These are phyloP conservation scores for Inga laurina DNA, from an alignment of 306 rosid species.

Conservation along the genomic window DNA sequence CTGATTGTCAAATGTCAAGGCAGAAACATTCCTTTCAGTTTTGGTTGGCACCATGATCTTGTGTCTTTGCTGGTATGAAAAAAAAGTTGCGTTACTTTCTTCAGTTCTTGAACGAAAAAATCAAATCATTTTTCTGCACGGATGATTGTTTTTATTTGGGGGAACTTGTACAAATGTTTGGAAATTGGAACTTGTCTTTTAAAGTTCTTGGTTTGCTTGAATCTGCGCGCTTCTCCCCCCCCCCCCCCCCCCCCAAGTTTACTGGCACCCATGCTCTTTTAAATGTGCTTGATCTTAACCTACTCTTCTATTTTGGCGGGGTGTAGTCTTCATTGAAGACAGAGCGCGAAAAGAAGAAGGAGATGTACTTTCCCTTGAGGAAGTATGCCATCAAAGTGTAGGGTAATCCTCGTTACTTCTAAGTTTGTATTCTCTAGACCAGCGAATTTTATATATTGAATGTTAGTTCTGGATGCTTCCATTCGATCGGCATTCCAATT, in stretches of 20 bases:
- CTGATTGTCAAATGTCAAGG: background rate
- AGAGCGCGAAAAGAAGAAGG: slow-evolving; percentile 79
- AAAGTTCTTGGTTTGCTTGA: background rate
- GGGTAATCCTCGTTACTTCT: slow-evolving; percentile 28
- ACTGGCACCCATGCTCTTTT: background rate
- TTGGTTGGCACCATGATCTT: background rate
- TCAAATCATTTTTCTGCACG: background rate
- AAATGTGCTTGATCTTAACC: background rate
- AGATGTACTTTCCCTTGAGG: slow-evolving; percentile 74
- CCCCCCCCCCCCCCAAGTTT: background rate
- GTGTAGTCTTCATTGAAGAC: slow-evolving; percentile 80
- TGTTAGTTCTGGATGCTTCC: background rate
- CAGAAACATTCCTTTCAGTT: background rate
- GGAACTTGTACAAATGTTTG: background rate
- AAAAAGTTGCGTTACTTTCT: background rate
- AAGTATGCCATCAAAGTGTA: slow-evolving; percentile 92
- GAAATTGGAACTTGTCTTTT: background rate
- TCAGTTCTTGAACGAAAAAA: background rate
- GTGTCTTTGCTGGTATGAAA: background rate
- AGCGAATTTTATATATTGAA: background rate
- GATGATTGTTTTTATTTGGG: background rate
- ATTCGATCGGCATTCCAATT: slow-evolving; percentile 3
- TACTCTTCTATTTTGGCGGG: background rate
- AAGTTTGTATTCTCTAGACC: slow-evolving; percentile 8
- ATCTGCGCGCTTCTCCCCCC: background rate